Conservation (phyloP, 345 rosid genomes). For the Cardamine resedifolia region DNA sequence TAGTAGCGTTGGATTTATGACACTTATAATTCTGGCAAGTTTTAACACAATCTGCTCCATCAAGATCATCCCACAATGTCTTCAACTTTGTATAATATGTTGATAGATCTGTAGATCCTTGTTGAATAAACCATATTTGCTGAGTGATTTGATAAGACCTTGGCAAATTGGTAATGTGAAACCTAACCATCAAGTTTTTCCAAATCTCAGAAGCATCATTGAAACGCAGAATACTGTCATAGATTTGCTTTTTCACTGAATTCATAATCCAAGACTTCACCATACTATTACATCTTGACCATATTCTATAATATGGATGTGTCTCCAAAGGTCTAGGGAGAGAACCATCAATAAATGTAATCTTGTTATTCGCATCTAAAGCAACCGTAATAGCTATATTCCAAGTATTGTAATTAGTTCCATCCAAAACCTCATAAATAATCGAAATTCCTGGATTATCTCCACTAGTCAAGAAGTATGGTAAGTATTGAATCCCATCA, state of each 20-base stretch:
- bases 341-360: too few relatives aligned
- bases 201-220: background rate
- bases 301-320: too few relatives aligned
- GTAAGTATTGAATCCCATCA: too few relatives aligned
- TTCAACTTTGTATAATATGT: background rate
- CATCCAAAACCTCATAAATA: too few relatives aligned
- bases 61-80: background rate
- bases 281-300: background rate
- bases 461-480: too few relatives aligned
- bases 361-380: too few relatives aligned
- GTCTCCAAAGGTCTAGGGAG: too few relatives aligned
- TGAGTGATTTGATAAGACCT: background rate
- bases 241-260: background rate
- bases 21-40: background rate
- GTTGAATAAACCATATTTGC: background rate
- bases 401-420: too few relatives aligned
- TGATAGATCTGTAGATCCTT: background rate
- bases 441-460: too few relatives aligned
- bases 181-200: accelerated
- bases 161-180: background rate
- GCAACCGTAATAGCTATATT: too few relatives aligned
- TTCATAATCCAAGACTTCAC: background rate
- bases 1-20: background rate
- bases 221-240: background rate
- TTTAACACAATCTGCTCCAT: background rate